These are phyloP conservation scores for Pythium dissimile DNA, from an alignment of 352 stramenopile genomes.

Conservation along the genomic window DNA sequence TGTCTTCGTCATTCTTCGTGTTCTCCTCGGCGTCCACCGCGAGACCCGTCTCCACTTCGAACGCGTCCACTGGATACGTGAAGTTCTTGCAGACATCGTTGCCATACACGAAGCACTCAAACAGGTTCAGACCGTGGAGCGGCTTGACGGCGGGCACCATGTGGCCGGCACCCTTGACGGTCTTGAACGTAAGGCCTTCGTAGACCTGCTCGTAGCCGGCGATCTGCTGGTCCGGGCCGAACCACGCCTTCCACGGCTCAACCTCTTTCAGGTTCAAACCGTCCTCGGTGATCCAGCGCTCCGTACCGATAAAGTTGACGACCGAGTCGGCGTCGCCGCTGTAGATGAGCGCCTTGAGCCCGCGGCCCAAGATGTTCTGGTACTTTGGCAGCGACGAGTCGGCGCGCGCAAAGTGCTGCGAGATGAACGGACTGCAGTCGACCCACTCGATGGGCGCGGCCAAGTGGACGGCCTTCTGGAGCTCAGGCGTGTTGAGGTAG, in stretches of 20 bases:
- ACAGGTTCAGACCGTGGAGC: constrained; percentile 57
- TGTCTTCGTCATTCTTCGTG: background rate
- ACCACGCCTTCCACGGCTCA: constrained; percentile 49
- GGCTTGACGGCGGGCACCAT: constrained; percentile 76
- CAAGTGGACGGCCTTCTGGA: constrained; percentile 58
- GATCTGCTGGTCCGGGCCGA: constrained; percentile 65
- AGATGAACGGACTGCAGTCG: constrained; percentile 56
- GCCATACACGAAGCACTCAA: constrained; percentile 72
- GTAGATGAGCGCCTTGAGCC: constrained; percentile 59
- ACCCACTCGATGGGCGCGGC: constrained; percentile 44
- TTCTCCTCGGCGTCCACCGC: background rate
- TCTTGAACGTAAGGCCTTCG: constrained; percentile 84
- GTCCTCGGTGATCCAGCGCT: constrained; percentile 61
- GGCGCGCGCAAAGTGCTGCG: constrained; percentile 35
- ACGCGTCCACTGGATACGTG: constrained; percentile 43
- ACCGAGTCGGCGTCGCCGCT: constrained; percentile 66
- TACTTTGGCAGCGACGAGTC: constrained; percentile 65
- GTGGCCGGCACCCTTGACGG: constrained; percentile 88
- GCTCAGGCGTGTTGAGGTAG: constrained; percentile 47
- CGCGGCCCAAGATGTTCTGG: constrained; percentile 41
- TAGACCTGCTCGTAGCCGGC: constrained; percentile 82
- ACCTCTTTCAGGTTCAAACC: constrained; percentile 41
- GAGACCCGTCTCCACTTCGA: constrained; percentile 42
- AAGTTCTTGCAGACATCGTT: constrained; percentile 46
- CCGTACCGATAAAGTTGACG: constrained; percentile 83